These are phyloP conservation scores for Daedalea quercina DNA, from an alignment of 768 basidiomycete genomes.

Conservation along the genomic window DNA sequence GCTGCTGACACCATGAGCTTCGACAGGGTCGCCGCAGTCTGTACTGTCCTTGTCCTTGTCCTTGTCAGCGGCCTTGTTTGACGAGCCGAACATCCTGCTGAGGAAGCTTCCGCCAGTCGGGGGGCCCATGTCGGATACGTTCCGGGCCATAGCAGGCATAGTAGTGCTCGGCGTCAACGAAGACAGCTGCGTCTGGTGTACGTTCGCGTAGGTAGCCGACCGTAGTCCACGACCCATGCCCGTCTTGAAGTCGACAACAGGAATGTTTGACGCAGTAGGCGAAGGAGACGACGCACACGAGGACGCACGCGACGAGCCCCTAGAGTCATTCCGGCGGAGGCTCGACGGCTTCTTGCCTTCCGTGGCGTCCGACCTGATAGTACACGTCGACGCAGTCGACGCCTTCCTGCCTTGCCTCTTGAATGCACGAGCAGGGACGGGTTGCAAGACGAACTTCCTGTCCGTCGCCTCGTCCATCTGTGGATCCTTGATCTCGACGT, in stretches of 20 bases:
- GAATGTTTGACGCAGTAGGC: not conserved
- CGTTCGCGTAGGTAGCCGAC: conserved; percentile 1
- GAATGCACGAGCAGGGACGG: conserved; percentile 27
- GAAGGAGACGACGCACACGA: conserved; percentile 8
- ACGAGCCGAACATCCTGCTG: conserved; percentile 71
- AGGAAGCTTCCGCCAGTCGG: conserved; percentile 43
- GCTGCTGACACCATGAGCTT: conserved; percentile 21
- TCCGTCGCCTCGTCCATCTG: conserved; percentile 1
- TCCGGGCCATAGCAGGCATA: conserved; percentile 16
- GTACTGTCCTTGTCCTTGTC: conserved; percentile 21
- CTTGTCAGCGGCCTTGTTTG: conserved; percentile 31
- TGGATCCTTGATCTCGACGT: conserved; percentile 7
- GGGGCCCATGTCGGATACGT: conserved; percentile 5
- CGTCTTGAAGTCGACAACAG: not conserved
- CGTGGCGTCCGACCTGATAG: conserved; percentile 25
- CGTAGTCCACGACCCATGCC: conserved; percentile 4
- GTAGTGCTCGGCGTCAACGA: conserved; percentile 16
- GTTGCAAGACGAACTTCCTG: conserved; percentile 36
- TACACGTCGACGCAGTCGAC: conserved; percentile 29
- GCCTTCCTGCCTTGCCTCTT: conserved; percentile 32
- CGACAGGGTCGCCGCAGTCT: conserved; percentile 20
- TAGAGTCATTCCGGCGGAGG: not conserved
- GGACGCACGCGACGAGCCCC: conserved; percentile 28
- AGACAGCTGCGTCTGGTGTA: not conserved
- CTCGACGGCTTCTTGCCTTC: conserved; percentile 10